Evolutionary conservation across 1,284 basidiomycete genomes (phyloP).

Genomic region (Rhodotorula glutinis): DNA sequence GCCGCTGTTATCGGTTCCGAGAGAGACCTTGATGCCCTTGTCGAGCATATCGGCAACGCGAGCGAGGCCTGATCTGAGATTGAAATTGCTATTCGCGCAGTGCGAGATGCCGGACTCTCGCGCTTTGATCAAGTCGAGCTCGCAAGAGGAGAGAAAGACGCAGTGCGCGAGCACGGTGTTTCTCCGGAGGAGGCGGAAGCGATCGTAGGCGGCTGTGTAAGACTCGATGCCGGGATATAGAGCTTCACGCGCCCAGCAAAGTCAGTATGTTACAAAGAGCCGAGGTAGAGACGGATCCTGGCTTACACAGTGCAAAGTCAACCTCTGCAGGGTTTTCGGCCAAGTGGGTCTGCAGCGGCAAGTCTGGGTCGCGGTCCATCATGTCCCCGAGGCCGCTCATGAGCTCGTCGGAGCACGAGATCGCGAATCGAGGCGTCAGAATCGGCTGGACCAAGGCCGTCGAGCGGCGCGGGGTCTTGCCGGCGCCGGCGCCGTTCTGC

Average conservation of each 20-base stretch:
- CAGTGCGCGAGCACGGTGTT: conserved; percentile 89
- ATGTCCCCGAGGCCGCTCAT: conserved; percentile 64
- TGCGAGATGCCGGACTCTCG: conserved; percentile 77
- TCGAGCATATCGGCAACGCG: conserved; percentile 75
- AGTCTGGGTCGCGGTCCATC: conserved; percentile 47
- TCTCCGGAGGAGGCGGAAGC: conserved; percentile 66
- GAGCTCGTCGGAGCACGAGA: conserved; percentile 78
- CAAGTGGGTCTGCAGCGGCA: conserved; percentile 90
- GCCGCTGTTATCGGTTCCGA: conserved; percentile 44
- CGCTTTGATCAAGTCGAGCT: conserved; percentile 68
- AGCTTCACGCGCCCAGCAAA: conserved; percentile 2
- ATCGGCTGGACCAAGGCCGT: conserved; percentile 73
- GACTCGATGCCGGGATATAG: conserved; percentile 46
- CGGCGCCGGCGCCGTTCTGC: not conserved
- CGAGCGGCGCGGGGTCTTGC: conserved; percentile 12
- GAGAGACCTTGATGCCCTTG: conserved; percentile 65
- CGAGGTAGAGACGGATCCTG: too few species aligned
- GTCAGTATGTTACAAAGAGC: not conserved
- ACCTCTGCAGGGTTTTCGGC: conserved; percentile 81
- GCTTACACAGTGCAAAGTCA: conserved; percentile 46
- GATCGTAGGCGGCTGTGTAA: conserved; percentile 68
- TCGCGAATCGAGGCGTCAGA: conserved; percentile 91
- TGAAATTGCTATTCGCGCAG: conserved; percentile 82
- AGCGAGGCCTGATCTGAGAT: conserved; percentile 78
- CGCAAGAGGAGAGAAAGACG: conserved; percentile 69